Percentiles rank a stretch among this genome's conserved stretches.
Conservation (phyloP, 495 filamentous ascomycete genomes). For the Extremus antarcticus region DNA sequence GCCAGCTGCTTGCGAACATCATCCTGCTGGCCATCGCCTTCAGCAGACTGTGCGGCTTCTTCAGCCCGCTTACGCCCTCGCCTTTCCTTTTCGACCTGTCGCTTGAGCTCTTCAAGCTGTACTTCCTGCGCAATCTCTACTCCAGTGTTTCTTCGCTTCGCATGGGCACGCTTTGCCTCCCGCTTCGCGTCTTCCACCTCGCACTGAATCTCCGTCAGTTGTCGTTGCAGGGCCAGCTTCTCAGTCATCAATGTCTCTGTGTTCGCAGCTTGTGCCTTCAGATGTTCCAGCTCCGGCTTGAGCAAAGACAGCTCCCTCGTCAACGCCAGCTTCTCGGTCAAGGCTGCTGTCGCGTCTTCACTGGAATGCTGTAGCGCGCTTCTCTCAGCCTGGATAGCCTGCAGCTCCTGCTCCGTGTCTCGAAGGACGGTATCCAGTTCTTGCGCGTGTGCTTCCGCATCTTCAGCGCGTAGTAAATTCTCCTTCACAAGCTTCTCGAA, state of each 20-base stretch:
- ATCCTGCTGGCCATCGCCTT: constrained; percentile 35
- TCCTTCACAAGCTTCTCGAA: constrained; percentile 43
- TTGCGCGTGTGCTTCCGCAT: constrained; percentile 44
- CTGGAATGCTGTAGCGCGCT: constrained; percentile 48
- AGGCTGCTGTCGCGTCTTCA: constrained; percentile 55
- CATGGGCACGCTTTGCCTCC: constrained; percentile 47
- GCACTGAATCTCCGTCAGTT: constrained; percentile 62
- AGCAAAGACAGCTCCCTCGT: constrained; percentile 57
- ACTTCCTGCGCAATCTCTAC: constrained; percentile 26
- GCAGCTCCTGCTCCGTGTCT: constrained; percentile 49
- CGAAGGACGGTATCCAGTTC: constrained; percentile 46
- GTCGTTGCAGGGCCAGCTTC: constrained; percentile 63
- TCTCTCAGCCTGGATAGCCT: constrained; percentile 55
- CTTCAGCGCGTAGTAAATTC: constrained; percentile 46
- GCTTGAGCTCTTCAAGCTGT: constrained; percentile 38
- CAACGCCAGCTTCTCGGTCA: constrained; percentile 67
- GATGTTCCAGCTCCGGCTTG: constrained; percentile 68
- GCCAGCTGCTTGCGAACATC: constrained; percentile 42
- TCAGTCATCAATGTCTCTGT: constrained; percentile 58
- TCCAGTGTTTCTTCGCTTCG: constrained; percentile 32
- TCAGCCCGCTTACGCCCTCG: constrained; percentile 22
- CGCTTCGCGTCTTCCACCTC: constrained; percentile 72
- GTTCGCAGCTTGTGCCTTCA: constrained; percentile 55
- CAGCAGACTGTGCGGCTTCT: constrained; percentile 11
- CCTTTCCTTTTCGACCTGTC: constrained; percentile 43